These are phyloP conservation scores for Pelargonium fulgidum DNA, from an alignment of 441 rosid genomes.

Conservation along the genomic window DNA sequence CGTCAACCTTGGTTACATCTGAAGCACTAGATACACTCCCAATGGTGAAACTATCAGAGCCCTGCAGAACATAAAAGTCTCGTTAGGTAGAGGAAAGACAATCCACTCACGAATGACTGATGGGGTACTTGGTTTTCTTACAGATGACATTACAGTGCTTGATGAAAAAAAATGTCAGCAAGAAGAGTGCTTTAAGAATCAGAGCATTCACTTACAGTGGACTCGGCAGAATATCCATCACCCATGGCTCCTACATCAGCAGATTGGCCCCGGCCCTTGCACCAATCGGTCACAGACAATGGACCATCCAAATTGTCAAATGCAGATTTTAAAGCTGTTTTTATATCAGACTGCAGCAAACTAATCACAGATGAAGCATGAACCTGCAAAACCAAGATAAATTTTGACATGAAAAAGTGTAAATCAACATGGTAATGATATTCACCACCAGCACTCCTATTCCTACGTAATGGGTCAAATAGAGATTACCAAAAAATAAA, in stretches of 20 bases:
- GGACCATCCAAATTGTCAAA: slow-evolving; percentile 90
- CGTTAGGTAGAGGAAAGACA: slow-evolving; percentile 37
- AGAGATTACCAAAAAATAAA: not conserved
- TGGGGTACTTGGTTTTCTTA: slow-evolving; percentile 61
- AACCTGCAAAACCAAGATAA: slow-evolving; percentile 47
- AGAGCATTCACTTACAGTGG: slow-evolving; percentile 63
- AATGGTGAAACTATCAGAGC: slow-evolving; percentile 25
- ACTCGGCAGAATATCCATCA: slow-evolving; percentile 78
- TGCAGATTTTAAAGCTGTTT: slow-evolving; percentile 84
- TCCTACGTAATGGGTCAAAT: not conserved
- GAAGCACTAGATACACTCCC: slow-evolving; percentile 34
- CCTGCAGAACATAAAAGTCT: slow-evolving; percentile 19
- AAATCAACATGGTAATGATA: not conserved
- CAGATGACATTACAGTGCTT: slow-evolving; percentile 32
- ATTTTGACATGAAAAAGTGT: slow-evolving; percentile 13
- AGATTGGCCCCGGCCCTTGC: slow-evolving; percentile 76
- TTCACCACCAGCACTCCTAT: not conserved
- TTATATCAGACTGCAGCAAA: slow-evolving; percentile 87
- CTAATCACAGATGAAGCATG: slow-evolving; percentile 79
- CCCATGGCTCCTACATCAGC: slow-evolving; percentile 46
- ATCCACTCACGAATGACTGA: slow-evolving; percentile 48
- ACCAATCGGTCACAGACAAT: slow-evolving; percentile 86
- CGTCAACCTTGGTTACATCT: slow-evolving; percentile 77
- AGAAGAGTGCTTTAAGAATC: slow-evolving; percentile 38
- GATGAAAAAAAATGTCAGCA: too few species aligned